phyloP scores from a whole-genome alignment of 2,329 filamentous ascomycete genomes.

The Tolypocladium ophioglossoides region DNA sequence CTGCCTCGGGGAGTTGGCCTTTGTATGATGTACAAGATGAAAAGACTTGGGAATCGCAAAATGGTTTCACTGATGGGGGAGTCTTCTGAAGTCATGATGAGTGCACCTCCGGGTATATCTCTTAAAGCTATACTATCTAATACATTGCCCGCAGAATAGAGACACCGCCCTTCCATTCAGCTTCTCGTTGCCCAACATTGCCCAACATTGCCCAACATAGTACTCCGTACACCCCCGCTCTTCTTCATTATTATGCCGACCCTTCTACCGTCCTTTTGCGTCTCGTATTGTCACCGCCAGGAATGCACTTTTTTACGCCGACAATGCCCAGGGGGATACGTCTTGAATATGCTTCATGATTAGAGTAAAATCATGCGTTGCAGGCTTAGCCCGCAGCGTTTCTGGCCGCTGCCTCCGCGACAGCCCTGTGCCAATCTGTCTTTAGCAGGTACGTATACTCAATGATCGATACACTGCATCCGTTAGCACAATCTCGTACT shows the following conservation, averaged over 20 bases:
- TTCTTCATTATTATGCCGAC: not conserved
- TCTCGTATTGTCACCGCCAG: not conserved
- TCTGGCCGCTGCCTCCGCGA: constrained; percentile 39
- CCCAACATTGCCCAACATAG: not conserved
- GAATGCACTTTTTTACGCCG: not conserved
- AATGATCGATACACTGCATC: constrained; percentile 34
- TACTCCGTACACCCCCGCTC: not conserved
- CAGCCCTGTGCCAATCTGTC: constrained; percentile 44
- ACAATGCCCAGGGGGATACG: not conserved
- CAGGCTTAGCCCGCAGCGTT: constrained; percentile 33
- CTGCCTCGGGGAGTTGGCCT: not conserved
- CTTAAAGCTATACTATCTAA: not conserved
- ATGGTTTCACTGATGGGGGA: not conserved
- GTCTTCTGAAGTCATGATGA: not conserved
- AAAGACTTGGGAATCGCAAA: not conserved
- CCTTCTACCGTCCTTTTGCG: not conserved
- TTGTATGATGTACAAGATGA: not conserved
- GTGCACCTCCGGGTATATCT: not conserved
- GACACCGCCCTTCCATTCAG: not conserved
- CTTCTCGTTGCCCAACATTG: too few relatives aligned
- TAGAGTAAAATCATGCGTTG: not conserved
- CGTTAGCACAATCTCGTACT: not conserved
- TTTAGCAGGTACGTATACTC: constrained; percentile 42
- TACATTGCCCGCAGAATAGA: not conserved
- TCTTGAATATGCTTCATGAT: not conserved